Evolutionary conservation across 208 protist species (phyloP), one percentile per base, ranked within the genome.

Genomic region (Trypanosoma brucei): DNA sequence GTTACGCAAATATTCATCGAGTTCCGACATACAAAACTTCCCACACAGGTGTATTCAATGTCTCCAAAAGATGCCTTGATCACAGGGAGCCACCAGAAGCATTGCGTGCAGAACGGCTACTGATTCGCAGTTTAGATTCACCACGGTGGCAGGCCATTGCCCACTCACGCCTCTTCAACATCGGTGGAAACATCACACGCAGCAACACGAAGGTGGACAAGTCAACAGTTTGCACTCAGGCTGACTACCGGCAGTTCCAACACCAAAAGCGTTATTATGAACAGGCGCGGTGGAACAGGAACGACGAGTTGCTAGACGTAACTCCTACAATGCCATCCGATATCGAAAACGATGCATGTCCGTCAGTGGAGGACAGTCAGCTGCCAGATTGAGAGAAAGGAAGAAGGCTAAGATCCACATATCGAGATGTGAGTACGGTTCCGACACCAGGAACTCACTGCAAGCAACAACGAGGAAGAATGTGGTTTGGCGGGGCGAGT

Each of bases 341-440:
- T 35, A 61, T 72, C 2, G 67, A 72, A 45, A 53, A 62, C 7
- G 67, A 72, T 31, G 35, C 31, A 30, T 72, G 50, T 8, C 67
- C 59, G 48, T 72, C 67, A 0, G 50, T 51, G 6, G 67, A 72
- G 14, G 64, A 55, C 37, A 72, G 67, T 56, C 38, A 39, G 4
- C 6, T 75, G 9, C 42, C 49, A 22, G 33, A 46, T 35, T 62
- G 31, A 51, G 55, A 38, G 1, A 9, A 6, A 22, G 37, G 36
- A 52, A 31, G 6, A 40, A 4, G 44, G 52, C 6, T n/a, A 35
- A 14, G 3, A 3, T 1, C 14, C 31, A 22, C 46, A 49, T 49
- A 33, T 46, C 11, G 42, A 11, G 11, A 46, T 11, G 8, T 46
- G 42, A 6, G 11, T 46, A 11, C 11, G 42, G 6, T 46, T 11